These are phyloP conservation scores for Pichia kluyveri DNA, from an alignment of 805 yeast species.

Conservation along the genomic window DNA sequence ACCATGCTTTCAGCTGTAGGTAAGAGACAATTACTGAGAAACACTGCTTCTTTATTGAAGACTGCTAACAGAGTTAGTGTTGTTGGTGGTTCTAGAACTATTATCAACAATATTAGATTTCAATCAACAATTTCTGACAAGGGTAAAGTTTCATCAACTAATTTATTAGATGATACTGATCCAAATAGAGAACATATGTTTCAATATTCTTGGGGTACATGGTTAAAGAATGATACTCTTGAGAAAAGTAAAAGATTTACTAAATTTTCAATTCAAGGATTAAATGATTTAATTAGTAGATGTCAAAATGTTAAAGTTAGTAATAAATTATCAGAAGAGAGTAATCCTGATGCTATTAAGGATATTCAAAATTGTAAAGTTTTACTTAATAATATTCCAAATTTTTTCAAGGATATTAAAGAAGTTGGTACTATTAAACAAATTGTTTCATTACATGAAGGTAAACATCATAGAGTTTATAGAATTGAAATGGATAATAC, in stretches of 20 bases:
- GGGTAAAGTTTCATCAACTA: slow-evolving; percentile 7
- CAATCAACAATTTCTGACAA: not conserved
- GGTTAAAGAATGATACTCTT: slow-evolving; percentile 71
- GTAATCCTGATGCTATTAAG: slow-evolving; percentile 33
- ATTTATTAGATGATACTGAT: slow-evolving; percentile 9
- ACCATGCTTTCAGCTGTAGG: not conserved
- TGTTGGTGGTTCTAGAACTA: not conserved
- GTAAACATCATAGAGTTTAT: slow-evolving; percentile 87
- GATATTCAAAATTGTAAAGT: slow-evolving; percentile 17
- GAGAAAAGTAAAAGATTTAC: slow-evolving; percentile 76
- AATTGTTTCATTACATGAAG: slow-evolving; percentile 82
- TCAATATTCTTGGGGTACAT: slow-evolving; percentile 90
- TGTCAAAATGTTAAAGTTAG: slow-evolving; percentile 4
- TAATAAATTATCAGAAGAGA: slow-evolving; percentile 7
- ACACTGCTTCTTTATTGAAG: not conserved
- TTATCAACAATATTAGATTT: not conserved
- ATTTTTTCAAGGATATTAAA: slow-evolving; percentile 10
- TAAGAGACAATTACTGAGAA: not conserved
- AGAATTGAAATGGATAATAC: slow-evolving; percentile 36
- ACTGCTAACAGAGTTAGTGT: not conserved
- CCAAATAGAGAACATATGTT: slow-evolving; percentile 37
- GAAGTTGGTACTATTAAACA: slow-evolving; percentile 41
- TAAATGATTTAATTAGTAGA: slow-evolving; percentile 29
- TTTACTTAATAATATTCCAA: slow-evolving; percentile 15
- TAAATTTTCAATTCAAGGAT: slow-evolving; percentile 72